Base-by-base conservation (phyloP, 2,329 filamentous ascomycete species). In the Rugonectria rugulosa region DNA sequence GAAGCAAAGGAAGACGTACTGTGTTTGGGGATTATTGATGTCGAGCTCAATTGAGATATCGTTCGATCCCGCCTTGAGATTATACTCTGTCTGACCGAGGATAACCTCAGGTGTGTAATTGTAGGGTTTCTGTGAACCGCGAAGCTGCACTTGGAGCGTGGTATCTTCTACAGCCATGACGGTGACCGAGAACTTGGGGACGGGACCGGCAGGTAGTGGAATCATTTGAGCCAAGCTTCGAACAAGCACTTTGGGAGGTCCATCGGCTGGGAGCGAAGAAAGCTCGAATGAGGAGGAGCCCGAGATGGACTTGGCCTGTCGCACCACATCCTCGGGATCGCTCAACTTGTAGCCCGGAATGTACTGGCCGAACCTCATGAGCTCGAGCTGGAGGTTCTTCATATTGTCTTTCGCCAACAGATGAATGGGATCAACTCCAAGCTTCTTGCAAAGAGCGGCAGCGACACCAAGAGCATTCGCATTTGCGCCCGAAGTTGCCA, bases 211-310 rank as follows among this genome's bases (percentile, higher is more conserved):
- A 9, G 44, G 36, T 2, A 67, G 42, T 2, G 64, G 64, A 15
- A 67, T 59, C 63, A 67, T 65, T 48, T 67, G 64, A 2, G 64
- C 63, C 9, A 66, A 48, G 34, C 64, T 67, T 34, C 63, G 56
- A 2, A 60, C 57, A 2, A 67, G 49, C n/a, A 65, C 63, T 37
- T 65, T 64, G 6, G 64, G 61, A 5, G 63, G 64, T 2, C 63
- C 64, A 26, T 67, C 55, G 1, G 63, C 57, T 5, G 60, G 63
- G 1, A 67, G 50, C 5, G 52, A 21, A 5, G 50, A 43, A 3
- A 67, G 55, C 34, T 43, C 54, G 45, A 63, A 67, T 3, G 56
- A 43, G 6, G 61, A 50, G 0, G 59, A 43, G 10, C 29, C 49
- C 5, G 43, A 12, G 19, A 67, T 34, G 5, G 48, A 42, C 4